Conservation (phyloP, 2,329 filamentous ascomycete species). For the Amylocarpus encephaloides region DNA sequence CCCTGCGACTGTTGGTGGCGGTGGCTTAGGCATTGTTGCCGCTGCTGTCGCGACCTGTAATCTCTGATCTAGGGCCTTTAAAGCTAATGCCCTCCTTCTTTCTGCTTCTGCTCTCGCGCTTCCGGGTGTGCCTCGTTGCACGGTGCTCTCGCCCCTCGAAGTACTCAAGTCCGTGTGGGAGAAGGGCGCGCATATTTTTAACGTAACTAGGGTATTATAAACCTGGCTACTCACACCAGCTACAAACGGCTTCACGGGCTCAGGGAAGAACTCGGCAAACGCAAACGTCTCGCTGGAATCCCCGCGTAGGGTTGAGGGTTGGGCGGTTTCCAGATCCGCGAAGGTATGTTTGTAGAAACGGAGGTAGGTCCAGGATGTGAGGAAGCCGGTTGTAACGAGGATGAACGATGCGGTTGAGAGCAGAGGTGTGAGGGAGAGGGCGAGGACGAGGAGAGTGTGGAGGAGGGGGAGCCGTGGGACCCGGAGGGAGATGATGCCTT, state of each 20-base stretch:
- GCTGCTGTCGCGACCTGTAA: conserved; percentile 70
- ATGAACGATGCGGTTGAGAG: conserved; percentile 66
- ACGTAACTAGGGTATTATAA: conserved; percentile 66
- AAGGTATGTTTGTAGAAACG: conserved; percentile 84
- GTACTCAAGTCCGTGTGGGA: conserved; percentile 72
- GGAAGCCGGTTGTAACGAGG: conserved; percentile 72
- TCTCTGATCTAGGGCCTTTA: conserved; percentile 88
- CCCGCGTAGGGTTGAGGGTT: conserved; percentile 62
- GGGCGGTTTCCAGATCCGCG: conserved; percentile 59
- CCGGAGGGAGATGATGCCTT: conserved; percentile 79
- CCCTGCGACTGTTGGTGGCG: conserved; percentile 39
- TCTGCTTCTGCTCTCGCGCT: conserved; percentile 87
- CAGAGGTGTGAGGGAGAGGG: conserved; percentile 56
- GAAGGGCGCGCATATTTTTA: conserved; percentile 80
- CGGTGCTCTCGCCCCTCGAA: conserved; percentile 58
- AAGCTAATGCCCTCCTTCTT: conserved; percentile 75
- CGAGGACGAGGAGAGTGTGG: conserved; percentile 67
- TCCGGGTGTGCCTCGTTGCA: conserved; percentile 50
- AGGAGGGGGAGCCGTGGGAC: conserved; percentile 68
- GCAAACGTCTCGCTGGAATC: conserved; percentile 96
- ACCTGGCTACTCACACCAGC: conserved; percentile 66
- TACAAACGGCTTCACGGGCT: conserved; percentile 70
- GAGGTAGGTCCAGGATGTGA: conserved; percentile 90
- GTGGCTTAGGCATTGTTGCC: conserved; percentile 35
- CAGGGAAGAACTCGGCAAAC: conserved; percentile 93